Conservation (phyloP, 768 basidiomycete species). For the Cyathus striatus region DNA sequence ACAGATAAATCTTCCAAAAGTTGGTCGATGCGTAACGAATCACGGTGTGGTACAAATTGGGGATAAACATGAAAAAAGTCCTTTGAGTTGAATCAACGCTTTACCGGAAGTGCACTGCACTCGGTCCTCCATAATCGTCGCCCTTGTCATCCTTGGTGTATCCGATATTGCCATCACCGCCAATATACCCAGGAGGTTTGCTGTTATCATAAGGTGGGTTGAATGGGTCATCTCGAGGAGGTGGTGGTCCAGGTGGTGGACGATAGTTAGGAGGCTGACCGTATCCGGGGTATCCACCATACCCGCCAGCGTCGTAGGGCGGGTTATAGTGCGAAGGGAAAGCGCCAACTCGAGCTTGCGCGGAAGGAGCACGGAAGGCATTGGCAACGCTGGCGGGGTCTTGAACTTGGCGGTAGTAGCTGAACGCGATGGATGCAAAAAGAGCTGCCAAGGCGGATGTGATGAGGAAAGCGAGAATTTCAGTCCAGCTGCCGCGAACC, state of each 20-base stretch:
- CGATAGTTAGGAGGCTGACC: slow-evolving; percentile 33
- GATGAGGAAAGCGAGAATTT: slow-evolving; percentile 60
- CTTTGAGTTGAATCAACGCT: too few species aligned
- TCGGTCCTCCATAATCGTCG: slow-evolving; percentile 55
- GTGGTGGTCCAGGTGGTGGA: slow-evolving; percentile 49
- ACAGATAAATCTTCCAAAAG: too few species aligned
- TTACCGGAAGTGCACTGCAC: too few species aligned
- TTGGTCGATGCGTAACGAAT: too few species aligned
- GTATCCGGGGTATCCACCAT: slow-evolving; percentile 23
- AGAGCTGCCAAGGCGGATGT: slow-evolving; percentile 46
- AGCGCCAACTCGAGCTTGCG: slow-evolving; percentile 27
- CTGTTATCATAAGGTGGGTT: slow-evolving; percentile 23
- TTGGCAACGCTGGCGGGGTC: slow-evolving; percentile 62
- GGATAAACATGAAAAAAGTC: too few species aligned
- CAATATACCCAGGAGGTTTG: slow-evolving; percentile 47
- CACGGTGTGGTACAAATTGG: too few species aligned
- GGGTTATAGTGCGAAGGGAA: slow-evolving; percentile 59
- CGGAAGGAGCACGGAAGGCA: slow-evolving; percentile 39
- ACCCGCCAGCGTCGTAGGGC: slow-evolving; percentile 44
- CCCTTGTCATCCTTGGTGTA: slow-evolving; percentile 33
- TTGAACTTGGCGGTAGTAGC: slow-evolving; percentile 70
- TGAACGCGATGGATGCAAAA: slow-evolving; percentile 61
- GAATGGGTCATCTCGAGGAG: slow-evolving; percentile 27
- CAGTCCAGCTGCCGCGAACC: slow-evolving; percentile 60
- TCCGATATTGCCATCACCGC: slow-evolving; percentile 23